These are phyloP conservation scores for Yamadazyma kanchanaburiensis DNA, from an alignment of 1,139 yeast species.

Conservation along the genomic window DNA sequence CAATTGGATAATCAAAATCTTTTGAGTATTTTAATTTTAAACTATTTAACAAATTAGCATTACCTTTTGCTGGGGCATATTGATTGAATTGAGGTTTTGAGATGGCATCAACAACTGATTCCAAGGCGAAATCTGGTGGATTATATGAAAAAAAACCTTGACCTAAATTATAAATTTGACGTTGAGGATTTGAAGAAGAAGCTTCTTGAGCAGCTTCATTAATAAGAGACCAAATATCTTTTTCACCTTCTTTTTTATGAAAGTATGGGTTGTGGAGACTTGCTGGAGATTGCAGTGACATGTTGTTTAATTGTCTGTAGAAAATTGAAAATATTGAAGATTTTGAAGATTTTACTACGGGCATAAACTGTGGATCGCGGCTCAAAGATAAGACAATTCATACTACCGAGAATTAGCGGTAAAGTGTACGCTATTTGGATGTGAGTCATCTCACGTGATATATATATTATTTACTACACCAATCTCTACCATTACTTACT, in stretches of 20 bases:
- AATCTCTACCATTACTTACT: constrained; percentile 56
- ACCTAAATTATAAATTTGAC: constrained; percentile 82
- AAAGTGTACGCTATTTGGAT: too few relatives aligned
- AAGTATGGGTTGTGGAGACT: constrained; percentile 60
- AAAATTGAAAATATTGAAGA: too few relatives aligned
- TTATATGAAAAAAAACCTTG: constrained; percentile 96
- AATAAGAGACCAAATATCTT: constrained; percentile 92
- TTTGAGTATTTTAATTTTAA: constrained; percentile 70
- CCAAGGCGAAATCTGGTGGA: constrained; percentile 86
- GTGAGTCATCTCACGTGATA: too few relatives aligned
- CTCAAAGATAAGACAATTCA: too few relatives aligned
- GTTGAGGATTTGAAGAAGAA: constrained; percentile 60
- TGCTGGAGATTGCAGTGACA: too few relatives aligned
- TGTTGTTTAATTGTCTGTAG: too few relatives aligned
- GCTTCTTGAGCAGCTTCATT: constrained; percentile 78
- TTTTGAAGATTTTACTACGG: too few relatives aligned
- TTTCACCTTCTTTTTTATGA: constrained; percentile 50
- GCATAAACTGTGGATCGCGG: too few relatives aligned
- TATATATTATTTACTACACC: constrained; percentile 58
- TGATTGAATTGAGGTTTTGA: constrained; percentile 75
- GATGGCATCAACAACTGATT: constrained; percentile 78
- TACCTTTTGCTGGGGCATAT: constrained; percentile 89
- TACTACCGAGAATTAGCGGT: too few relatives aligned
- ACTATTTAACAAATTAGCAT: constrained; percentile 68
- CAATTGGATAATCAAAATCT: constrained; percentile 57